phyloP scores from a whole-genome alignment of 2,329 filamentous ascomycete species.

The Trichoderma atroviride region DNA sequence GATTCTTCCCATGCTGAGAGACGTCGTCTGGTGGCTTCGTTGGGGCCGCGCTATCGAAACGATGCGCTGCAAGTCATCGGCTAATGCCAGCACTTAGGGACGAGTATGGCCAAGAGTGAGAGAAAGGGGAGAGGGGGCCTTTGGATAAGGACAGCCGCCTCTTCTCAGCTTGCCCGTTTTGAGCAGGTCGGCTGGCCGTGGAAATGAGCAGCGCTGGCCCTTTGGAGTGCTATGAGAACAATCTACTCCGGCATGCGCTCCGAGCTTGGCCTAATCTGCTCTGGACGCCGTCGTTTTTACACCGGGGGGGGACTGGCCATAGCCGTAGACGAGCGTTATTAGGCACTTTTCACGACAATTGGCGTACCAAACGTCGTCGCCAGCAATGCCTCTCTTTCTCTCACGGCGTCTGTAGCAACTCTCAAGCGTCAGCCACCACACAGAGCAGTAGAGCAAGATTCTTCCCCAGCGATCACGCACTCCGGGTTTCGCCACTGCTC shows the following conservation, averaged over 20 bases:
- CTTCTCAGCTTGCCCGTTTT: conserved; percentile 3
- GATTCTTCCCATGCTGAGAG: conserved; percentile 13
- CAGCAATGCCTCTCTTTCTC: not conserved
- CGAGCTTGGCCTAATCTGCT: not conserved
- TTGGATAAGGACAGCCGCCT: not conserved
- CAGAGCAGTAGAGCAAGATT: not conserved
- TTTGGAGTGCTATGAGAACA: not conserved
- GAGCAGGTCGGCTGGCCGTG: conserved; percentile 10
- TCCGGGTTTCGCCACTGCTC: conserved; percentile 15
- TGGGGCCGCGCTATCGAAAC: conserved; percentile 18
- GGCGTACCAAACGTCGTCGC: not conserved
- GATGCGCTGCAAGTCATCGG: conserved; percentile 14
- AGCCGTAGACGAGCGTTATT: not conserved
- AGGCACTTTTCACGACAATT: not conserved
- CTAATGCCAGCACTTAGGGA: not conserved
- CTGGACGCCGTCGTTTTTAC: not conserved
- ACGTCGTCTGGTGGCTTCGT: not conserved
- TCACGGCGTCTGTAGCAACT: not conserved
- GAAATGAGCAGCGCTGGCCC: not conserved
- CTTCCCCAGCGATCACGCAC: conserved; percentile 2
- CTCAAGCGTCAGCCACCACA: not conserved
- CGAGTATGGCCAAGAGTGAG: not conserved
- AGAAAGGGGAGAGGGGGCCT: not conserved
- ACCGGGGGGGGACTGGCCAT: not conserved
- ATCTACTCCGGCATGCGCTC: not conserved